These are phyloP conservation scores for Agaricus sinodeliciosus DNA, from an alignment of 768 basidiomycete genomes.

Conservation along the genomic window DNA sequence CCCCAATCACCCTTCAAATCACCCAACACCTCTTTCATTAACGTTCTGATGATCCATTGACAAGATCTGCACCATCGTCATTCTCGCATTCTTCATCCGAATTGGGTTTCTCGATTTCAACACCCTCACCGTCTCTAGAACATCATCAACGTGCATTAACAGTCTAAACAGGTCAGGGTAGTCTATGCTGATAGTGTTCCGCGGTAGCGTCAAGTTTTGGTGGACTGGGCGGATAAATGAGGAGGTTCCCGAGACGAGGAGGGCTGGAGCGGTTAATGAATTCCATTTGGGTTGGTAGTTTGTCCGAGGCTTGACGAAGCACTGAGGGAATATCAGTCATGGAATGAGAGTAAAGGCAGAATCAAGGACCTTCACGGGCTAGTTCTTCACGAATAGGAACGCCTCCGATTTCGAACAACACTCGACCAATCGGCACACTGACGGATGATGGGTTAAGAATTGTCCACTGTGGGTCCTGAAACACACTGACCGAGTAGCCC, in stretches of 20 bases:
- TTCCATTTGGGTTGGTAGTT: conserved; percentile 84
- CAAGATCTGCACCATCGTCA: no score
- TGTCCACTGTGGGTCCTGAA: neutral
- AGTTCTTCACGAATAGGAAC: conserved; percentile 85
- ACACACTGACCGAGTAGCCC: conserved; percentile 79
- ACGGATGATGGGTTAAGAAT: neutral
- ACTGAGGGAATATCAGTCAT: conserved; percentile 37
- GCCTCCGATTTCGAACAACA: conserved; percentile 93
- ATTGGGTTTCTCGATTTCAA: no score
- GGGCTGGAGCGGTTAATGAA: conserved; percentile 67
- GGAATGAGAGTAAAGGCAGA: neutral
- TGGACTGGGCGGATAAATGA: conserved; percentile 41
- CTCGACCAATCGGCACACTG: conserved; percentile 82
- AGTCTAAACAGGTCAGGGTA: neutral
- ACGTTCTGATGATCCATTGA: no score
- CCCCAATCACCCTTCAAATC: conserved; percentile 90
- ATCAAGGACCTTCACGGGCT: conserved; percentile 74
- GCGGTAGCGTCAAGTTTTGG: conserved; percentile 14
- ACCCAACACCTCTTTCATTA: conserved; percentile 65
- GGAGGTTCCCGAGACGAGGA: conserved; percentile 66
- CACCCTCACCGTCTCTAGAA: no score
- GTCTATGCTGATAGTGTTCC: conserved; percentile 5
- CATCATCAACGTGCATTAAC: no score
- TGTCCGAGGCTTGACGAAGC: conserved; percentile 79
- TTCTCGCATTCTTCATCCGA: no score